Evolutionary conservation across 2,329 filamentous ascomycete species (phyloP).

Genomic region (Phialemonium atrogriseum): DNA sequence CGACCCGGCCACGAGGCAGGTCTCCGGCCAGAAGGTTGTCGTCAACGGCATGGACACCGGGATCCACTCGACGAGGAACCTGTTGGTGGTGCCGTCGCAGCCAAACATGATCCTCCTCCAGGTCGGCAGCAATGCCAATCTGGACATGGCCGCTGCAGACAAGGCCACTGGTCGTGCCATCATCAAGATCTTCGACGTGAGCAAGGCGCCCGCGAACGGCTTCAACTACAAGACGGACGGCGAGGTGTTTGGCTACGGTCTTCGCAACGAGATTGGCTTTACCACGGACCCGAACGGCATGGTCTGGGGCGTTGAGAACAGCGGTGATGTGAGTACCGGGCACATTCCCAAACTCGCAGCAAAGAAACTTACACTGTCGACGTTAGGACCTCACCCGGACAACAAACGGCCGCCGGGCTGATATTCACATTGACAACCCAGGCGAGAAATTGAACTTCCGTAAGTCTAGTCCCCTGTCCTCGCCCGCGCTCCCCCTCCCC

Average conservation of each 20-base stretch:
- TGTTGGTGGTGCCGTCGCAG: conserved; percentile 22
- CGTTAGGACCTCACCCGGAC: conserved; percentile 31
- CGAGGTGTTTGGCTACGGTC: conserved; percentile 25
- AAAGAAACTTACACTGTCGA: background rate
- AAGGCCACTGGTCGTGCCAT: conserved; percentile 23
- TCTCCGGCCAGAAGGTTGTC: conserved; percentile 27
- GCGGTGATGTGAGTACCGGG: conserved; percentile 31
- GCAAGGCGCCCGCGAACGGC: conserved; percentile 20
- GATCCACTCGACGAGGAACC: conserved; percentile 25
- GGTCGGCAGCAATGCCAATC: conserved; percentile 24
- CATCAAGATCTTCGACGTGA: conserved; percentile 29
- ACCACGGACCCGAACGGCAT: conserved; percentile 34
- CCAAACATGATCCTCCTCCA: conserved; percentile 25
- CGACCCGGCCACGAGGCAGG: conserved; percentile 35
- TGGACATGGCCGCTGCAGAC: conserved; percentile 22
- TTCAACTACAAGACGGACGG: conserved; percentile 25
- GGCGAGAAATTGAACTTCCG: conserved; percentile 57
- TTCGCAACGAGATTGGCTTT: conserved; percentile 56
- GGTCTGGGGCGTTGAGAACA: conserved; percentile 39
- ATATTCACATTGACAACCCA: conserved; percentile 51
- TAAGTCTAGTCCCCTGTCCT: conserved; percentile 4
- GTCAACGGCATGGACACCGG: conserved; percentile 25
- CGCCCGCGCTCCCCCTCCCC: background rate
- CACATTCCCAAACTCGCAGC: too few species aligned
- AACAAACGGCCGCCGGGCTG: conserved; percentile 28